Conservation (phyloP, 306 rosid genomes). For the Canavalia gladiata region DNA sequence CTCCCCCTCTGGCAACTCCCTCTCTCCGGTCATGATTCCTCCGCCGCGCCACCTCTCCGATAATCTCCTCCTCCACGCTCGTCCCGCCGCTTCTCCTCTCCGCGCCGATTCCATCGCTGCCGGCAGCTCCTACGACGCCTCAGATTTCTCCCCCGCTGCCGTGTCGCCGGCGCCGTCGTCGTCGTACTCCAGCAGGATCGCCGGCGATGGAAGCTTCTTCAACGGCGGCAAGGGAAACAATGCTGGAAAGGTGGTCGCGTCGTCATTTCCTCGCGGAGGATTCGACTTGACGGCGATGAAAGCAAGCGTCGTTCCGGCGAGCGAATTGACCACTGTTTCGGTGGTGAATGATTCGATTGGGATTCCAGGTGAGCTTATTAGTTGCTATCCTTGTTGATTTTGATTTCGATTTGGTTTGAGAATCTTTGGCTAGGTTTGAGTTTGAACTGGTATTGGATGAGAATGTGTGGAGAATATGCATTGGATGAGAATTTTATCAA, state of each 20-base stretch:
- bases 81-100: slow-evolving; percentile 52
- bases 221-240: slow-evolving; percentile 46
- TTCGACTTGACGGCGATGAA: slow-evolving; percentile 65
- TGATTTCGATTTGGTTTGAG: background rate
- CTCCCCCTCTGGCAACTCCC: slow-evolving; percentile 62
- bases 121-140: slow-evolving; percentile 38
- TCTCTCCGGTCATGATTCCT: slow-evolving; percentile 90
- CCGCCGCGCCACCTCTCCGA: slow-evolving; percentile 80
- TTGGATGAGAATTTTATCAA: slow-evolving; percentile 27
- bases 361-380: slow-evolving; percentile 54
- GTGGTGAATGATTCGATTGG: slow-evolving; percentile 56
- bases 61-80: slow-evolving; percentile 47
- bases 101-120: slow-evolving; percentile 39
- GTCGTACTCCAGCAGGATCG: slow-evolving; percentile 56
- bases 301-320: slow-evolving; percentile 66
- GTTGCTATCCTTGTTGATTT: slow-evolving; percentile 26
- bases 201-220: slow-evolving; percentile 46
- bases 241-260: slow-evolving; percentile 51
- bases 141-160: slow-evolving; percentile 42
- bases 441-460: slow-evolving; percentile 35
- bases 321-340: slow-evolving; percentile 68
- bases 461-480: background rate
- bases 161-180: slow-evolving; percentile 55
- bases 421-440: background rate
- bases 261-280: slow-evolving; percentile 69